Evolutionary conservation across 352 stramenopile species (phyloP), one percentile per base, ranked within the genome.

Genomic region (Phytophthora capsici): DNA sequence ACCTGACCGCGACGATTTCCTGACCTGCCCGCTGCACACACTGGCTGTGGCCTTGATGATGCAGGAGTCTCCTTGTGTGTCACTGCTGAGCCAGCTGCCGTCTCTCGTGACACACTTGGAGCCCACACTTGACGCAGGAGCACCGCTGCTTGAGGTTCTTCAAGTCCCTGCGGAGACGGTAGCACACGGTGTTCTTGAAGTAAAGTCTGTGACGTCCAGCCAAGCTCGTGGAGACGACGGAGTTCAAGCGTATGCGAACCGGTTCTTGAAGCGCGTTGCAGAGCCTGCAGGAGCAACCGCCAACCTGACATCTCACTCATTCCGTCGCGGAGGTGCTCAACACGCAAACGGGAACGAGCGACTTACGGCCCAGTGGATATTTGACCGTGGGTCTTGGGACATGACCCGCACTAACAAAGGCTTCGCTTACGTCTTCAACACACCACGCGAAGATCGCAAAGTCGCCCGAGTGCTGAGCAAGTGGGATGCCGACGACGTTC

Each of bases 261-360:
- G 65, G 2, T 37, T 78, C 16, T 62, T 75, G 6, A 61, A 63
- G 13, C 54, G 66, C 16, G 51, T 76, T 3, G 9, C 53, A 0
- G 36, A 38, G 0, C 37, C 41, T 0, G 57, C 62, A 9, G 57
- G 58, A 10, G 58, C 67, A 9, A 41, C 51, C 0, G 44, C 48
- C n/a, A 53, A 55, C 12, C 36, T 81, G 14, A 69, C 51, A 0
- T 77, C 69, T 1, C 65, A 79, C 45, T 77, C 52, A 2, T 77
- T 77, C 13, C 50, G 63, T 0, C 61, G 63, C 6, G 65, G 75
- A 2, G 75, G 51, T 0, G 63, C n/a, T n/a, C n/a, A n/a, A n/a
- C n/a, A n/a, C n/a, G n/a, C n/a, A n/a, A n/a, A n/a, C n/a, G n/a
- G n/a, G n/a, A n/a, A n/a, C n/a, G n/a, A n/a, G n/a, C n/a, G n/a